Base-by-base conservation (phyloP, 352 stramenopile species). In the Nothophytophthora sp. region DNA sequence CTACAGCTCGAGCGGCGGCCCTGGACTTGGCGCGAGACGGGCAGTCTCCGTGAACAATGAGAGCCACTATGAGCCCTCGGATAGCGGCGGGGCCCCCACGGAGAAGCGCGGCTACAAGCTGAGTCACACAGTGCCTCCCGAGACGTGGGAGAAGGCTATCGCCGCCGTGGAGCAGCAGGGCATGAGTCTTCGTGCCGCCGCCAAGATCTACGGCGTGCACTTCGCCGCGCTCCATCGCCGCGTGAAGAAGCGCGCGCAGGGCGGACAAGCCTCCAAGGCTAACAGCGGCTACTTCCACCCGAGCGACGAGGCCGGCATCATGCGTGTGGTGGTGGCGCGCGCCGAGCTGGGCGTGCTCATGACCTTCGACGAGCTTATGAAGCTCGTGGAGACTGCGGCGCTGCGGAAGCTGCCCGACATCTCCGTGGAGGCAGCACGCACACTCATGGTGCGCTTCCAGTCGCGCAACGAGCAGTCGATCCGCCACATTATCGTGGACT, bases 301-400 rank as follows among this genome's bases (percentile, higher is more conserved):
- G 2, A 66, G 73, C 44, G 72, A 83, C 48, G 69, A 80, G 51
- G 55, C 57, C 33, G 69, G 69, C 9, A 72, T 83, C 45, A 63
- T 78, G 40, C 60, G 69, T 8, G 70, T 83, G 9, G 59, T 83
- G 1, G 53, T 73, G 16, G 72, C 69, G 11, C 68, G 67, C 19
- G 69, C 69, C 16, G 67, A 84, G 46, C 36, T 84, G 4, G 73
- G 73, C 20, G 69, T 84, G 24, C 52, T 79, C 27, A 84, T 84
- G 73, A 72, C 58, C 19, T 81, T 76, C 36, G 73, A 80, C 10
- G 73, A 84, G 49, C 57, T 84, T 23, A 71, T 76, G 43, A 69
- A 81, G 39, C 59, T 83, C 20, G 55, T 83, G 27, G 66, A 77
- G 41, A 71, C 65, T 5, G 54, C 67, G 10, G 68, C 68, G 22